phyloP scores from a whole-genome alignment of 768 basidiomycete species.

The Tubosaeta brunneosetosa region DNA sequence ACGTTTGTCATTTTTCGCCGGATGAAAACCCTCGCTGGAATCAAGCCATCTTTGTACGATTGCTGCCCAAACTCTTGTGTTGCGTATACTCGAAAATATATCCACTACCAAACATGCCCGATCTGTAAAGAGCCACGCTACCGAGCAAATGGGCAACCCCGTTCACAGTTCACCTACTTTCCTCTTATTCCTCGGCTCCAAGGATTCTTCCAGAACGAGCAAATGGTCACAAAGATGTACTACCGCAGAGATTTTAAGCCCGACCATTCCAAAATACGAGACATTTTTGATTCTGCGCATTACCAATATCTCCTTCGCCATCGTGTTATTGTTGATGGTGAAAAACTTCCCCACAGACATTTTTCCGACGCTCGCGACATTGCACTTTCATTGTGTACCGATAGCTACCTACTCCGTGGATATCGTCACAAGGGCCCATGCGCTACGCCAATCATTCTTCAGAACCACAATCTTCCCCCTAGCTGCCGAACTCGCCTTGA shows the following conservation, averaged over 20 bases:
- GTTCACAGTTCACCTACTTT: conserved; percentile 33
- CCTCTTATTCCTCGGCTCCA: conserved; percentile 36
- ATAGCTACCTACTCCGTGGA: conserved; percentile 37
- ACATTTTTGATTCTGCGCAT: conserved; percentile 30
- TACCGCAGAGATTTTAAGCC: background rate
- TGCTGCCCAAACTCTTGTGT: background rate
- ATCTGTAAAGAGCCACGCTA: conserved; percentile 32
- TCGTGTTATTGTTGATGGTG: conserved; percentile 27
- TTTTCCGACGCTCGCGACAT: conserved; percentile 39
- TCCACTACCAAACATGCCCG: conserved; percentile 25
- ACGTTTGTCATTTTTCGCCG: background rate
- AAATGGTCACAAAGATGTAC: conserved; percentile 12
- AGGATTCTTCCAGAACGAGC: conserved; percentile 17
- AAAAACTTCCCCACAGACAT: conserved; percentile 20
- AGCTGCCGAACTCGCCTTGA: conserved; percentile 27
- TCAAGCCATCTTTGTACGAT: background rate
- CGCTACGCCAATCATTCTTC: conserved; percentile 38
- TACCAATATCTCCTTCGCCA: conserved; percentile 27
- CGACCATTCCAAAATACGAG: conserved; percentile 16
- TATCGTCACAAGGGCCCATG: conserved; percentile 25
- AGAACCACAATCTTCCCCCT: conserved; percentile 42
- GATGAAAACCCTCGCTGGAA: background rate
- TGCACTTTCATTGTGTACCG: conserved; percentile 38
- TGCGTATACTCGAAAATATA: conserved; percentile 5
- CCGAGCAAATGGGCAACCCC: conserved; percentile 17